Conservation (phyloP, 768 basidiomycete genomes). For the Clavaria fumosa region DNA sequence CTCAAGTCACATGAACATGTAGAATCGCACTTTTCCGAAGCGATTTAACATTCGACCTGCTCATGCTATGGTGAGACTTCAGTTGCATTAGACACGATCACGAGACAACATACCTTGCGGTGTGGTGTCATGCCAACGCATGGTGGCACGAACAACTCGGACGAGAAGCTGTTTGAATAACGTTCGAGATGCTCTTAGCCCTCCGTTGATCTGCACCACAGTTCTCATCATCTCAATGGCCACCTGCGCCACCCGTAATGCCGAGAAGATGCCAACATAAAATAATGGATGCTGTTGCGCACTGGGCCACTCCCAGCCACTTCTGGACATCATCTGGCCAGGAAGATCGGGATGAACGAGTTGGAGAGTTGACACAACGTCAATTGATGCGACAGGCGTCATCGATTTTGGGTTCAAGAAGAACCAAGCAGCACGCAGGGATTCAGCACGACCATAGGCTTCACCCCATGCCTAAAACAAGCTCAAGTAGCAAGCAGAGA, state of each 20-base stretch:
- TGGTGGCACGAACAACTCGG: too few species aligned
- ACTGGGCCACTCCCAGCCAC: conserved; percentile 26
- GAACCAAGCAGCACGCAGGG: conserved; percentile 11
- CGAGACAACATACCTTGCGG: conserved; percentile 42
- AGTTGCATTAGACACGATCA: neutral
- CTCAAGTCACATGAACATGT: neutral
- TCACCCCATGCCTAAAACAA: too few species aligned
- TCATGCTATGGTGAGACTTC: too few species aligned
- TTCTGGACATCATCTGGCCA: too few species aligned
- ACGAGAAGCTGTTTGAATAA: too few species aligned
- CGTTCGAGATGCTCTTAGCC: conserved; percentile 34
- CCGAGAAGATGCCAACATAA: too few species aligned
- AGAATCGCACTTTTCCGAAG: conserved; percentile 43
- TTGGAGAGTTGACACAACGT: conserved; percentile 14
- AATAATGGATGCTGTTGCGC: conserved; percentile 47
- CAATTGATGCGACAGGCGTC: conserved; percentile 22
- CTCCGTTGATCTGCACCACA: conserved; percentile 46
- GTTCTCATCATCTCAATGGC: conserved; percentile 30
- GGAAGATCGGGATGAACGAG: conserved; percentile 12
- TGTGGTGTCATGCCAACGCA: conserved; percentile 74
- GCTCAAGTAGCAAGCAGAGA: neutral
- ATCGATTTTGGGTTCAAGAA: conserved; percentile 24
- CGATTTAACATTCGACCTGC: conserved; percentile 74
- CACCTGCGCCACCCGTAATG: conserved; percentile 30
- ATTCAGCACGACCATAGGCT: conserved; percentile 35